phyloP scores from a whole-genome alignment of 2,329 filamentous ascomycete species.

The Aspergillus felis region DNA sequence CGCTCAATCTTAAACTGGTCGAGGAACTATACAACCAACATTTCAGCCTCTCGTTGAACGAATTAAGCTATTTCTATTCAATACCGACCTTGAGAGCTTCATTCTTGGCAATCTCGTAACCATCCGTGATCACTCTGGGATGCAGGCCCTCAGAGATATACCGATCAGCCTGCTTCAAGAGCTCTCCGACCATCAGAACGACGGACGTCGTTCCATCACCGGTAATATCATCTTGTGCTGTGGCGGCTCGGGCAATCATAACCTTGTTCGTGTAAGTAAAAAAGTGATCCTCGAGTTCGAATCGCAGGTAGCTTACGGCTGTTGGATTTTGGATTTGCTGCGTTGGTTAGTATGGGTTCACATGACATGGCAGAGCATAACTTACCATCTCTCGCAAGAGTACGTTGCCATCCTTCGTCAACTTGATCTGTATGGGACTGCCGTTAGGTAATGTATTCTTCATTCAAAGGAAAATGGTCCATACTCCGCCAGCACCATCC shows the following conservation, averaged over 20 bases:
- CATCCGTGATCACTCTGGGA: constrained; percentile 93
- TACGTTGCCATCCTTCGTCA: constrained; percentile 98
- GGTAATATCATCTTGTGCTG: constrained; percentile 96
- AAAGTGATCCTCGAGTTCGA: constrained; percentile 1
- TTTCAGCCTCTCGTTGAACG: constrained; percentile 12
- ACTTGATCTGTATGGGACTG: constrained; percentile 69
- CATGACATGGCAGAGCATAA: constrained; percentile 4
- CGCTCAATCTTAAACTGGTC: constrained; percentile 87
- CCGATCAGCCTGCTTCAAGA: constrained; percentile 94
- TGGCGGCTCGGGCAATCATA: constrained; percentile 77
- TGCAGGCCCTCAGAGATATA: constrained; percentile 97
- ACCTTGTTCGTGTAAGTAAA: constrained; percentile 42
- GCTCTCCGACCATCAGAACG: constrained; percentile 89
- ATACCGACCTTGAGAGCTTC: constrained; percentile 74
- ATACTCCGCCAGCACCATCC: constrained; percentile 58
- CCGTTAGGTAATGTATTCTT: constrained; percentile 14
- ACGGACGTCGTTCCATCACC: constrained; percentile 97
- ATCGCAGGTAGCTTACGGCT: constrained; percentile 56
- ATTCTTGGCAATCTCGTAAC: constrained; percentile 92
- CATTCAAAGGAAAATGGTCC: constrained; percentile 19
- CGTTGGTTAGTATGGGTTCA: constrained; percentile 27
- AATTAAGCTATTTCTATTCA: not conserved
- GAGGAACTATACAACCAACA: constrained; percentile 62
- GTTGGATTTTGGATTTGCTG: constrained; percentile 97
- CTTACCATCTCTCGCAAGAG: constrained; percentile 62